Evolutionary conservation across 2,329 filamentous ascomycete species (phyloP).

Genomic region (Dothistroma pini): DNA sequence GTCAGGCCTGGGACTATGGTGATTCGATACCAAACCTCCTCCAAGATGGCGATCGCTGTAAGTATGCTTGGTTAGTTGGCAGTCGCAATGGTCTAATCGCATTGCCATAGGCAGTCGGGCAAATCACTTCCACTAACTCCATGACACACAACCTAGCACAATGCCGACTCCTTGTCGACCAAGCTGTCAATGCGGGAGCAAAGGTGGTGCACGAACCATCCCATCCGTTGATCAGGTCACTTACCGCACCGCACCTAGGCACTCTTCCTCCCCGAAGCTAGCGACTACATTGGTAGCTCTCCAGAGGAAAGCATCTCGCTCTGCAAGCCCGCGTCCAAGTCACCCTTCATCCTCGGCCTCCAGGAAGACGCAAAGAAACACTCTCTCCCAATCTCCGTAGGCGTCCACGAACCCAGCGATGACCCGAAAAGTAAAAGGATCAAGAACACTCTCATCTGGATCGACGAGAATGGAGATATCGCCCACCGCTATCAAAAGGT

Average conservation of each 20-base stretch:
- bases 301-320: constrained; percentile 66
- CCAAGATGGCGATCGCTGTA: constrained; percentile 11
- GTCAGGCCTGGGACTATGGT: constrained; percentile 1
- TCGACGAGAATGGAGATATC: constrained; percentile 58
- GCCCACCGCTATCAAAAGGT: constrained; percentile 71
- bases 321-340: constrained; percentile 61
- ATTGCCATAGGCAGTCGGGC: constrained; percentile 69
- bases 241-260: constrained; percentile 47
- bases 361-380: constrained; percentile 62
- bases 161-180: constrained; percentile 67
- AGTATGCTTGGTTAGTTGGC: neutral
- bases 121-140: constrained; percentile 80
- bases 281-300: constrained; percentile 76
- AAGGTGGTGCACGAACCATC: constrained; percentile 53
- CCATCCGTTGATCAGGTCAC: neutral
- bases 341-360: constrained; percentile 73
- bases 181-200: constrained; percentile 71
- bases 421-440: constrained; percentile 49
- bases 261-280: constrained; percentile 88
- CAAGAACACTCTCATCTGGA: constrained; percentile 65
- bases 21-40: constrained; percentile 1
- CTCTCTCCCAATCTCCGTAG: constrained; percentile 73
- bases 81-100: constrained; percentile 1
- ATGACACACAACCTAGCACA: constrained; percentile 76
- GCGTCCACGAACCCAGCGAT: constrained; percentile 71